Evolutionary conservation across 306 rosid genomes (phyloP), one percentile per base, ranked within the genome.

Genomic region (Cicer arietinum): DNA sequence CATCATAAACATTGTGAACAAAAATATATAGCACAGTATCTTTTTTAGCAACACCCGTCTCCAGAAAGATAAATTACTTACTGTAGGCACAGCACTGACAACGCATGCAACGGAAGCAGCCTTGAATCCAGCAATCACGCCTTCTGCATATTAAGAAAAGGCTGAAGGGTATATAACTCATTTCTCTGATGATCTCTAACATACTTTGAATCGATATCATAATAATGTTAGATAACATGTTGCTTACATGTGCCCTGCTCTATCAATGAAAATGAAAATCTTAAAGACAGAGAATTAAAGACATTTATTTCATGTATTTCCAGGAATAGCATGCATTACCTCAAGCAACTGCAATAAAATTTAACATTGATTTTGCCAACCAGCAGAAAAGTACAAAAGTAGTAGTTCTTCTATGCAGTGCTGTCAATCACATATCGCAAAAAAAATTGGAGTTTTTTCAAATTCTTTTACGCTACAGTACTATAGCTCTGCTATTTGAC

Each of bases 71-170:
- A 62, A 83, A 17, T 58, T 14, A 79, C 87, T 39, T 87, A 91
- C 98, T 0, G 98, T 94, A 30, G 97, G 93, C 76, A 90, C 89
- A 14, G 97, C 83, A 71, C 85, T 91, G 58, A 61, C 86, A 3
- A 83, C 84, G 39, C 84, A 81, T 42, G 85, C 89, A 61, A 89
- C 69, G 16, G 77, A 62, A 81, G 93, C 95, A 1, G 94, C 85
- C 86, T 85, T 94, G 81, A 91, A 81, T 69, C 98, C 98, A 10
- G 89, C 87, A 67, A 86, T 93, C 71, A 88, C 84, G 1, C 98
- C 94, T 70, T 91, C 98, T 94, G 93, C 86, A 84, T 51, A 72
- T 81, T 35, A 84, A 47, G 67, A 53, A 86, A 69, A 76, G 8
- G 57, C 65, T 14, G 51, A 77, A 67, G 54, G 30, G 45, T 52